phyloP scores from a whole-genome alignment of 1,284 basidiomycete genomes.

The Marasmius sp. region DNA sequence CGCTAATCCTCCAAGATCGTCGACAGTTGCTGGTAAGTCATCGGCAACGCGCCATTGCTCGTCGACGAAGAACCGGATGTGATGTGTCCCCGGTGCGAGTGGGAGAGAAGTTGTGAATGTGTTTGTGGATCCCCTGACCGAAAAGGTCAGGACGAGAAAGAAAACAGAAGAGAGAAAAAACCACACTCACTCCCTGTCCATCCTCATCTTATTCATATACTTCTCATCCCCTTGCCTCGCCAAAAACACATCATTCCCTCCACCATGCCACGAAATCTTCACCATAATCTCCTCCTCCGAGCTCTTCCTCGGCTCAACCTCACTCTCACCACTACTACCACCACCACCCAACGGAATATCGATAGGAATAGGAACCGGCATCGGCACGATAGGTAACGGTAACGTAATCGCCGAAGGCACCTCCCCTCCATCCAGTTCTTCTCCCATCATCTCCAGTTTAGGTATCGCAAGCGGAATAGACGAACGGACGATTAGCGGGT shows the following conservation, averaged over 20 bases:
- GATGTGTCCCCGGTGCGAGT: constrained; percentile 91
- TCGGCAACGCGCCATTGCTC: constrained; percentile 79
- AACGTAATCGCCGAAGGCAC: neutral
- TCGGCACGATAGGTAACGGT: neutral
- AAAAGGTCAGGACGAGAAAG: neutral
- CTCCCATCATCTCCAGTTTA: neutral
- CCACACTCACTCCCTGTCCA: constrained; percentile 60
- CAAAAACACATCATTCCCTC: constrained; percentile 59
- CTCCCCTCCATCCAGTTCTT: neutral
- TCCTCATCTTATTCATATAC: constrained; percentile 63
- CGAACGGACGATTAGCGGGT: constrained; percentile 1
- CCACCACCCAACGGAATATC: neutral
- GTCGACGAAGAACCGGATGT: constrained; percentile 96
- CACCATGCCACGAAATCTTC: constrained; percentile 63
- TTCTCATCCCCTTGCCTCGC: constrained; percentile 72
- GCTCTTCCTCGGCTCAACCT: neutral
- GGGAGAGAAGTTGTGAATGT: constrained; percentile 47
- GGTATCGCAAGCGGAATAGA: constrained; percentile 3
- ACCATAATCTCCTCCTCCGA: constrained; percentile 23
- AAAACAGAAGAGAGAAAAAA: neutral
- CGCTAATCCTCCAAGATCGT: constrained; percentile 92
- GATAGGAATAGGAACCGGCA: too few species aligned
- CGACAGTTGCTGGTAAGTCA: constrained; percentile 87
- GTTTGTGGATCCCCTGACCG: constrained; percentile 27
- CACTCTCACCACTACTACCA: neutral